These are phyloP conservation scores for Panaeolus cyanescens DNA, from an alignment of 768 basidiomycete genomes.

Conservation along the genomic window DNA sequence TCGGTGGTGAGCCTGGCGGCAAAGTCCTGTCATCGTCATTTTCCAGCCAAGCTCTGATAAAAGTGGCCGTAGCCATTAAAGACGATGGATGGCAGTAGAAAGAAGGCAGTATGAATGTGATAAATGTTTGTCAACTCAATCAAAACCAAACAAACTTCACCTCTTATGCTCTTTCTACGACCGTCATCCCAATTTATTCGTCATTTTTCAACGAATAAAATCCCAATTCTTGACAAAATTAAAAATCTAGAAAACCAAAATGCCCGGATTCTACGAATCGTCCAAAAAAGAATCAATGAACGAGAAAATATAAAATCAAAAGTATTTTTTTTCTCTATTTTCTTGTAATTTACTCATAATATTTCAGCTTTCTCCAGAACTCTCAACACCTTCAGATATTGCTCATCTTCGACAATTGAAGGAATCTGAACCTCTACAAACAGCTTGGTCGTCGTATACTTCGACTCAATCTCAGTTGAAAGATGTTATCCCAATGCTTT, in stretches of 20 bases:
- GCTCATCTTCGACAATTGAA: slow-evolving; percentile 60
- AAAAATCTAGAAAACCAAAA: slow-evolving; percentile 41
- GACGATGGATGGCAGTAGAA: not conserved
- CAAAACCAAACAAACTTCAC: slow-evolving; percentile 17
- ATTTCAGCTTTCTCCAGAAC: slow-evolving; percentile 50
- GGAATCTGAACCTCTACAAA: slow-evolving; percentile 66
- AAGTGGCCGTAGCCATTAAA: slow-evolving; percentile 18
- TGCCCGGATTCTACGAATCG: slow-evolving; percentile 53
- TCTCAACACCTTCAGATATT: slow-evolving; percentile 60
- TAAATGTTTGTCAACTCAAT: slow-evolving; percentile 17
- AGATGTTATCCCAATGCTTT: slow-evolving; percentile 61
- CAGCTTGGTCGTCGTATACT: slow-evolving; percentile 69
- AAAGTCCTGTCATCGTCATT: slow-evolving; percentile 42
- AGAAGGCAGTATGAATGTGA: not conserved
- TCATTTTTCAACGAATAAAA: slow-evolving; percentile 6
- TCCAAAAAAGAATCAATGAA: slow-evolving; percentile 55
- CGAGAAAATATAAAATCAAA: slow-evolving; percentile 45
- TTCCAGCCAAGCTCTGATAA: slow-evolving; percentile 21
- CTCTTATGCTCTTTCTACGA: slow-evolving; percentile 17
- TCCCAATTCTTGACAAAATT: slow-evolving; percentile 15
- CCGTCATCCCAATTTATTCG: slow-evolving; percentile 12
- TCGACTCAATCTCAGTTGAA: slow-evolving; percentile 64
- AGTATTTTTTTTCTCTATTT: slow-evolving; percentile 27
- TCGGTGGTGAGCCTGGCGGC: slow-evolving; percentile 68
- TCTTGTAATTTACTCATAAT: slow-evolving; percentile 9